Conservation (phyloP, 768 basidiomycete genomes). For the Rhizopogon vulgaris region DNA sequence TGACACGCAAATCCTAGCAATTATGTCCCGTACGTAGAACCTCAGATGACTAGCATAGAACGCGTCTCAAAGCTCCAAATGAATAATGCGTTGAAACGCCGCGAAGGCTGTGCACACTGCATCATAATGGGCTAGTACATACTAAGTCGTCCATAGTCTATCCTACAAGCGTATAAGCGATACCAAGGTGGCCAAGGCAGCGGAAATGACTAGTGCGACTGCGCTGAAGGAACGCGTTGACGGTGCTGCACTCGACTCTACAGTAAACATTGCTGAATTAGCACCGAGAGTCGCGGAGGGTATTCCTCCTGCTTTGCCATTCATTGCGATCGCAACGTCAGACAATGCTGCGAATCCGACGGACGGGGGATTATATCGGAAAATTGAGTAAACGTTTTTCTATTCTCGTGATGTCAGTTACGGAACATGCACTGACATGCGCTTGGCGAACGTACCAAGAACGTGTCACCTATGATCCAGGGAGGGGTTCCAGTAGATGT, state of each 20-base stretch:
- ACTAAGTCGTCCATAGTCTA: background rate
- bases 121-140: too few species aligned
- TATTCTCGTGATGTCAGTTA: conserved; percentile 11
- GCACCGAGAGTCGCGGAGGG: conserved; percentile 19
- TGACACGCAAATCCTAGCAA: too few species aligned
- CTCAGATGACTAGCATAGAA: background rate
- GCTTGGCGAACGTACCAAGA: conserved; percentile 38
- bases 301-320: conserved; percentile 14
- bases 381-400: conserved; percentile 55
- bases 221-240: background rate
- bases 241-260: conserved; percentile 11
- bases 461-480: conserved; percentile 92
- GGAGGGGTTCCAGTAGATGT: conserved; percentile 45
- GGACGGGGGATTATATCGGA: conserved; percentile 39
- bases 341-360: conserved; percentile 47
- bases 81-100: too few species aligned
- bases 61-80: too few species aligned
- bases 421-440: background rate
- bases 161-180: background rate
- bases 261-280: conserved; percentile 3
- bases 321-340: conserved; percentile 18
- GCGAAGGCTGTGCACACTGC: background rate
- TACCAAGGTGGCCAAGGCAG: conserved; percentile 5
- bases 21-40: too few species aligned
- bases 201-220: conserved; percentile 5